Base-by-base conservation (phyloP, 106 monocot genomes). In the Iris macrosiphon region DNA sequence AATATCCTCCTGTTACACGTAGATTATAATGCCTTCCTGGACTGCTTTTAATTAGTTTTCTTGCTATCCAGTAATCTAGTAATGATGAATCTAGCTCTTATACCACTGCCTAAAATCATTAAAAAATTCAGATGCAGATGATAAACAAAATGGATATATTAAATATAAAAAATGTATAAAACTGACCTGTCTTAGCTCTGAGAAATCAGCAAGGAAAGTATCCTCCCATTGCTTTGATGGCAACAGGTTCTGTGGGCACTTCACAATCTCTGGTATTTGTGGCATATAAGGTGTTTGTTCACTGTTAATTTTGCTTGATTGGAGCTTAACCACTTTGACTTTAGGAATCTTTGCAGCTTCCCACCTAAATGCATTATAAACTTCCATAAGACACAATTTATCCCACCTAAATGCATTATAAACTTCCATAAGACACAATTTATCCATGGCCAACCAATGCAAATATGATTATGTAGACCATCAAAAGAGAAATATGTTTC, bases 231-330 rank as follows among this genome's bases (percentile, higher is more conserved):
- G 13, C 51, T 83, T 83, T 37, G 67, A 77, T 19, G 96, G 90
- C 50, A 75, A 31, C 3, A 98, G 60, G 41, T 80, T 70, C 0
- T 46, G 59, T 7, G 87, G 83, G 25, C 80, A 98, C 55, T 75
- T 86, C 14, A 72, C 32, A 31, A 98, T 75, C n/a, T 87, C 75
- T 30, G 90, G 83, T 58, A 98, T 90, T 15, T 63, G 70, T 8
- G 96, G 96, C 86, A 98, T 98, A 52, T 98, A 98, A 32, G 82
- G 63, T 44, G 96, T 98, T 57, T 91, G 96, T 39, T 90, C 77
- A 39, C 28, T 63, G 10, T 29, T 51, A 22, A 54, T 49, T 30
- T 75, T 73, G 25, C 19, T 68, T 4, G 43, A 57, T 38, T 81
- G 74, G 17, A 87, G 31, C 47, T 78, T 83, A 6, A 77, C 90